Evolutionary conservation across 1,284 basidiomycete genomes (phyloP), one percentile per base, ranked within the genome.

Genomic region (Cutaneotrichosporon dermatis): DNA sequence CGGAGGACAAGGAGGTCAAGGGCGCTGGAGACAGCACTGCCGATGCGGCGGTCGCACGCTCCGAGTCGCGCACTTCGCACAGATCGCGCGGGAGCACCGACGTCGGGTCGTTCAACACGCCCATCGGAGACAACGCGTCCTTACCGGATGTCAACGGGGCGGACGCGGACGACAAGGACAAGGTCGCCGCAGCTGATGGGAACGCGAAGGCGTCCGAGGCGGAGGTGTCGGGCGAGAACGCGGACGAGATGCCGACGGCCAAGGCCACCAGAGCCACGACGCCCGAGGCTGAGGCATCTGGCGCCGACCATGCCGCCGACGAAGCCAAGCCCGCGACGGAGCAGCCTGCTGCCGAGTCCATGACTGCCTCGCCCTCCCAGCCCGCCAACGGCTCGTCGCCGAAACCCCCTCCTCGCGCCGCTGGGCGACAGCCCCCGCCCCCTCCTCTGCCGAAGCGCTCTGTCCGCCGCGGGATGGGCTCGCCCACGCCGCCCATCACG

Each of bases 391-490:
- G 33, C 8, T 48, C 45, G 11, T 25, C 45, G 11, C 25, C 45
- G 9, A 34, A 49, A 7, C 25, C 46, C 34, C 59, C 59, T 1
- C 51, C 51, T 1, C 58, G 54, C 8, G 35, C 54, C 13, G 15
- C 43, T 4, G 44, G 13, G n/a, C 54, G 57, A 7, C 39, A 49
- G 4, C 42, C 62, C 5, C 60, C 59, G 2, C 72, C 72, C 11
- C 72, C 72, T 1, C 72, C 72, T 13, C 60, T 74, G 4, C 72
- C 72, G 3, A 60, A 62, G 12, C 62, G 71, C 37, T 66, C 69
- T 6, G 65, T 70, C 3, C 69, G 67, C 4, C 58, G 70, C 13
- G 37, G 15, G 6, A 11, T 54, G 6, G 41, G 39, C 41, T 25
- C 11, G 15, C 53, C 55, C n/a, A 56, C 55, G 11, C 55, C 55